Evolutionary conservation across 1,284 basidiomycete species (phyloP).

Genomic region (Tranzscheliella williamsii): DNA sequence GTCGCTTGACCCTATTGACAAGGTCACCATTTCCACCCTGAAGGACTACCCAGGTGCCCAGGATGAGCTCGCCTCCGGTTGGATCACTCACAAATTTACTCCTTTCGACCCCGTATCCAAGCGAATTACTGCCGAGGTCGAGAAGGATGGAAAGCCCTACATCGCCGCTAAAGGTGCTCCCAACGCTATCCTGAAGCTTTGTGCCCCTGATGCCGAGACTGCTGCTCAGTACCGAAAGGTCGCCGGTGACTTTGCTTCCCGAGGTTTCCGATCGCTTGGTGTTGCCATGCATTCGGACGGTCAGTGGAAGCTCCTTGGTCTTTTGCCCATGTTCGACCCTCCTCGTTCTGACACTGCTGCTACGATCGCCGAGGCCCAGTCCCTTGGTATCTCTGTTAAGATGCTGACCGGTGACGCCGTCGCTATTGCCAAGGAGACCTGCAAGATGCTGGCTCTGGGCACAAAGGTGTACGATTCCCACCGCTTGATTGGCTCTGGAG

Average conservation of each 20-base stretch:
- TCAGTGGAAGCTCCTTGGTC: slow-evolving; percentile 65
- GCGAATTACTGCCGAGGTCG: slow-evolving; percentile 68
- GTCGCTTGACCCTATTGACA: slow-evolving; percentile 68
- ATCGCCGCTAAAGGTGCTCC: slow-evolving; percentile 68
- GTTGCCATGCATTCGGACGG: slow-evolving; percentile 66
- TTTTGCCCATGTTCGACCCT: slow-evolving; percentile 66
- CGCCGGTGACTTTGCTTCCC: slow-evolving; percentile 64
- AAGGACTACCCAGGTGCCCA: slow-evolving; percentile 67
- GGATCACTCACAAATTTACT: slow-evolving; percentile 66
- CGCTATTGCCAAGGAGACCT: slow-evolving; percentile 68
- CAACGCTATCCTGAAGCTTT: slow-evolving; percentile 67
- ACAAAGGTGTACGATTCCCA: slow-evolving; percentile 68
- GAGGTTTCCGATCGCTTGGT: slow-evolving; percentile 67
- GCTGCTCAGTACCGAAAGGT: slow-evolving; percentile 64
- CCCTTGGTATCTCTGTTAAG: slow-evolving; percentile 67
- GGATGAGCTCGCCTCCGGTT: slow-evolving; percentile 65
- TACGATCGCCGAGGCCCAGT: slow-evolving; percentile 66
- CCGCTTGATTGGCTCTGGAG: slow-evolving; percentile 66
- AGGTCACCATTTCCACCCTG: slow-evolving; percentile 66
- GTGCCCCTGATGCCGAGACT: slow-evolving; percentile 62
- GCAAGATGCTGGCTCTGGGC: slow-evolving; percentile 65
- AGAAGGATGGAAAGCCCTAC: slow-evolving; percentile 65
- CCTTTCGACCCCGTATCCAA: slow-evolving; percentile 69
- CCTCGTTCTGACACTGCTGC: slow-evolving; percentile 66
- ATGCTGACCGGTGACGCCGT: slow-evolving; percentile 69